Percentiles rank a stretch among this genome's conserved stretches.
phyloP scores from a whole-genome alignment of 2,329 filamentous ascomycete species.

The Didymella keratinophila region DNA sequence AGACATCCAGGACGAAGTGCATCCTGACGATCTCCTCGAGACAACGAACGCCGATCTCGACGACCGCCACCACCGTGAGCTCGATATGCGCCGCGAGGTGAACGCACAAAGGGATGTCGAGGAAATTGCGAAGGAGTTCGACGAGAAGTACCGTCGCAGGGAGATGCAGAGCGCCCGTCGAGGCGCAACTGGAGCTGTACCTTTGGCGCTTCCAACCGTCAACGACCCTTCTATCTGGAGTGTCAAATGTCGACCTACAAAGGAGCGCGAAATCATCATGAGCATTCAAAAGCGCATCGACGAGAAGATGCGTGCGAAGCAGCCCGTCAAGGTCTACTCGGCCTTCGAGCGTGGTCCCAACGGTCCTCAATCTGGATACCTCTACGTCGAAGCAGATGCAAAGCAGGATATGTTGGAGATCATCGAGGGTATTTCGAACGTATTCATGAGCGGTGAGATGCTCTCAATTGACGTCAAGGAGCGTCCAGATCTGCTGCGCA shows the following conservation, averaged over 20 bases:
- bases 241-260: constrained; percentile 90
- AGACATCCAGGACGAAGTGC: constrained; percentile 86
- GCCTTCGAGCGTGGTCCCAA: constrained; percentile 82
- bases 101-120: constrained; percentile 91
- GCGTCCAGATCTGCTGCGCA: constrained; percentile 93
- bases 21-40: constrained; percentile 88
- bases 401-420: constrained; percentile 86
- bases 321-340: constrained; percentile 83
- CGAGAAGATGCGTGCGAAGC: constrained; percentile 78
- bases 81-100: constrained; percentile 89
- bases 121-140: constrained; percentile 81
- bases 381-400: constrained; percentile 91
- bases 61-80: constrained; percentile 90
- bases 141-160: constrained; percentile 86
- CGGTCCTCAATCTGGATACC: constrained; percentile 89
- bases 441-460: constrained; percentile 87
- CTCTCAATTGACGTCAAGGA: constrained; percentile 93
- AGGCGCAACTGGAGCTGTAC: constrained; percentile 42
- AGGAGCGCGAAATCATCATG: constrained; percentile 90
- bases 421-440: constrained; percentile 83
- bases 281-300: constrained; percentile 88
- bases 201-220: constrained; percentile 84
- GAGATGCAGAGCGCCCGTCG: constrained; percentile 44
- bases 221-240: constrained; percentile 97
- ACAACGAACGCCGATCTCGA: constrained; percentile 80